Evolutionary conservation across 169 alveolate genomes (phyloP).

Genomic region (Prorocentrum cordatum): DNA sequence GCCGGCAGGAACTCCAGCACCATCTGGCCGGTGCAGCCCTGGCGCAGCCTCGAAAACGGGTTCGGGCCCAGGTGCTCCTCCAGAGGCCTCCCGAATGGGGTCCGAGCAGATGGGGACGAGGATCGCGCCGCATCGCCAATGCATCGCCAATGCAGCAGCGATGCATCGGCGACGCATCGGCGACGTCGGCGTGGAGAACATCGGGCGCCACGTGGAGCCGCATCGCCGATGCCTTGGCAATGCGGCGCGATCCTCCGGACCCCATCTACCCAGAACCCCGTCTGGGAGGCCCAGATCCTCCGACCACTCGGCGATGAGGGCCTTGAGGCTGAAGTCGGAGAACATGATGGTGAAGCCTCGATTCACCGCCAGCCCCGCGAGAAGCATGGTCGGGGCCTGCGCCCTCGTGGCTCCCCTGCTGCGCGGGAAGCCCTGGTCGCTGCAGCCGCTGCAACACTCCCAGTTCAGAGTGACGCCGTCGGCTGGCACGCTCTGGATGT

Average conservation of each 20-base stretch:
- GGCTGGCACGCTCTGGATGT: conserved; percentile 26
- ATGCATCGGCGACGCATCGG: too few relatives aligned
- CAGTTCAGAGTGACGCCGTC: conserved; percentile 46
- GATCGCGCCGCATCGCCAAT: too few relatives aligned
- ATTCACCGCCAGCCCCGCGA: neutral
- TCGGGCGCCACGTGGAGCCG: too few relatives aligned
- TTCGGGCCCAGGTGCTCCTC: conserved; percentile 46
- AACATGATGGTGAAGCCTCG: conserved; percentile 48
- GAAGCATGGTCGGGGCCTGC: neutral
- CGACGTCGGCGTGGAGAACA: too few relatives aligned
- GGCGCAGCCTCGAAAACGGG: neutral
- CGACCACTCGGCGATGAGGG: conserved; percentile 36
- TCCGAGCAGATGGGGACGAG: too few relatives aligned
- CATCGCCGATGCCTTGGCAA: too few relatives aligned
- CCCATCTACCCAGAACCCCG: too few relatives aligned
- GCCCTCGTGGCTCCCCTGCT: neutral
- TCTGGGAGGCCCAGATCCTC: too few relatives aligned
- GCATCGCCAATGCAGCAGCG: too few relatives aligned
- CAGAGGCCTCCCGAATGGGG: too few relatives aligned
- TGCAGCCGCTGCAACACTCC: conserved; percentile 52
- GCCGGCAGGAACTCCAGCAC: conserved; percentile 43
- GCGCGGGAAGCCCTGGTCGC: neutral
- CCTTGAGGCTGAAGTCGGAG: conserved; percentile 51
- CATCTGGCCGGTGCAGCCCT: neutral
- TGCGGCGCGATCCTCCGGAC: too few relatives aligned